Evolutionary conservation across 225 moss, liverwort and hornwort genomes (phyloP).

Genomic region (Thuidium tamariscinum): DNA sequence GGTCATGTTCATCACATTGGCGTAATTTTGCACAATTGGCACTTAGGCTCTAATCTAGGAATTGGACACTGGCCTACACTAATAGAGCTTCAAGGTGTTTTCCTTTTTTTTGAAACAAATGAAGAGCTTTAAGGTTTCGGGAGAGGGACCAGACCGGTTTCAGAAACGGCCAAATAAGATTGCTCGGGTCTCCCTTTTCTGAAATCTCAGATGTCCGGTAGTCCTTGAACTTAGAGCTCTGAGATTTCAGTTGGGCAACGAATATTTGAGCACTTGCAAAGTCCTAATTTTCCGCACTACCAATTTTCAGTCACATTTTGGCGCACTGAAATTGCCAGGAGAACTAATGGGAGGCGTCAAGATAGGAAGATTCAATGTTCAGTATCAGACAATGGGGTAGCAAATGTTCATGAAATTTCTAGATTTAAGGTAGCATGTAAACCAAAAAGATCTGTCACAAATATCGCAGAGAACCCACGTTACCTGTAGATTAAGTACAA

Average conservation of each 20-base stretch:
- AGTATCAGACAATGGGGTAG: not conserved
- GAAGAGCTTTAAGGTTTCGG: not conserved
- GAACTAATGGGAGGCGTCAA: not conserved
- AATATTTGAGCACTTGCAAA: not conserved
- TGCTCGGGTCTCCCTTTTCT: not conserved
- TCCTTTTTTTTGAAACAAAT: too few species aligned
- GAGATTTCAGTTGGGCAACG: not conserved
- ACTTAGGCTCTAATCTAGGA: not conserved
- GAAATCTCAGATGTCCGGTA: not conserved
- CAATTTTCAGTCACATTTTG: not conserved
- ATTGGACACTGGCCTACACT: not conserved
- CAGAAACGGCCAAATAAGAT: not conserved
- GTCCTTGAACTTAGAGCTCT: not conserved
- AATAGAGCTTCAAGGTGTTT: not conserved
- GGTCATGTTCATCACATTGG: not conserved
- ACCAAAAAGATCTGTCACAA: not conserved
- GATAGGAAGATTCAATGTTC: not conserved
- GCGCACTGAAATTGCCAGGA: not conserved
- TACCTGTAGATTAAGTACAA: constrained; percentile 66
- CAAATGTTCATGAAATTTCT: not conserved
- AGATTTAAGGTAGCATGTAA: not conserved
- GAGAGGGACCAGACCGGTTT: not conserved
- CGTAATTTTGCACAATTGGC: not conserved
- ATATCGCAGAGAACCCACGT: not conserved
- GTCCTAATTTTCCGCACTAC: not conserved